These are phyloP conservation scores for Polyporus arcularius DNA, from an alignment of 768 basidiomycete species.

Conservation along the genomic window DNA sequence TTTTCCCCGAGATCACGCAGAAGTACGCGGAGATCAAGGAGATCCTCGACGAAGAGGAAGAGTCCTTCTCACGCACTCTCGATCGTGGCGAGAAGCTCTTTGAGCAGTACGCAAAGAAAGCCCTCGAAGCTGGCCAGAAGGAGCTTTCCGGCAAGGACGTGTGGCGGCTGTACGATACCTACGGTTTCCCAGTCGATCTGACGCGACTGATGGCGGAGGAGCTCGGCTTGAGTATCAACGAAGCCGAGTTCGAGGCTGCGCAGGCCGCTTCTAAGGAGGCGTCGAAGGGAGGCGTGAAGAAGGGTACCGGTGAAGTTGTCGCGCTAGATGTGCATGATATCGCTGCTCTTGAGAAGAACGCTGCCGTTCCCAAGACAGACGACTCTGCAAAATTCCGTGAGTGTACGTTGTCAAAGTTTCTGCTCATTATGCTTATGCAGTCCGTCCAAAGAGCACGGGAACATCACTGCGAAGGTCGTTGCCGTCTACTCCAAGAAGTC, in stretches of 20 bases:
- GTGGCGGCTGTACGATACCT: conserved; percentile 97
- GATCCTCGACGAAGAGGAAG: conserved; percentile 96
- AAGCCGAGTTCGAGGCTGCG: conserved; percentile 86
- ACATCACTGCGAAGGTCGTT: conserved; percentile 72
- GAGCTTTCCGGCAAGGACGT: conserved; percentile 89
- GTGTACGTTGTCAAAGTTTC: conserved; percentile 25
- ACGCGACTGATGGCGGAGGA: conserved; percentile 98
- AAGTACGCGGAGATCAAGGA: conserved; percentile 84
- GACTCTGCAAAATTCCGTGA: conserved; percentile 90
- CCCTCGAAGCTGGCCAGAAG: conserved; percentile 59
- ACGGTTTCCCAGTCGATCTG: conserved; percentile 96
- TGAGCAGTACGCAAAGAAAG: conserved; percentile 77
- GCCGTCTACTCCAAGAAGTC: conserved; percentile 82
- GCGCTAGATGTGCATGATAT: conserved; percentile 97
- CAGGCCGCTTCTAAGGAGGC: conserved; percentile 88
- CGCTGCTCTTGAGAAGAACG: conserved; percentile 78
- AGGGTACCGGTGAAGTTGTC: conserved; percentile 64
- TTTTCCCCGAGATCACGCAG: conserved; percentile 92
- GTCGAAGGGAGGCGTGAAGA: conserved; percentile 82
- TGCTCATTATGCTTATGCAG: not conserved
- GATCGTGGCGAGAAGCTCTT: conserved; percentile 97
- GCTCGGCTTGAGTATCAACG: conserved; percentile 78
- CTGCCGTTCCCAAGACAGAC: conserved; percentile 83
- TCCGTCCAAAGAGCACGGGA: conserved; percentile 62
- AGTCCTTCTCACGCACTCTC: conserved; percentile 95